Evolutionary conservation across 2,329 filamentous ascomycete genomes (phyloP), one percentile per base, ranked within the genome.

Genomic region (Elsinoe arachidis): DNA sequence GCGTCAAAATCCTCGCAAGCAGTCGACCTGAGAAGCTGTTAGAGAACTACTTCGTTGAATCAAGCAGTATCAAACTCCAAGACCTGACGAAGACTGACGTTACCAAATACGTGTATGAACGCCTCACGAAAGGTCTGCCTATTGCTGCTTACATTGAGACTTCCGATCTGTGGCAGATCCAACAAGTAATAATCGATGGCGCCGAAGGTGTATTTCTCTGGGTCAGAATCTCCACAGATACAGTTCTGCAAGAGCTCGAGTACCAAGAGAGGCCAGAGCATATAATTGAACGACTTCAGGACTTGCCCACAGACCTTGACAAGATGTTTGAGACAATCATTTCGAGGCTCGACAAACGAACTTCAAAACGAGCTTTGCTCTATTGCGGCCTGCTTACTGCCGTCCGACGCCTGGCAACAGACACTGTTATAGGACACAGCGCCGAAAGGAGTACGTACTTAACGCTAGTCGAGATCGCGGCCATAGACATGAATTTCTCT

Each of bases 131-230:
- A 2, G 44, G 15, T 19, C 49, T 30, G 15, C 12, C 35, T 4
- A 2, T 3, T 3, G 23, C 34, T 3, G 3, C 15, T 2, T 43
- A 38, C 26, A 11, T 39, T 9, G 17, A 23, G 17, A 14, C 3
- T 7, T n/a, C 2, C 6, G n/a, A n/a, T 14, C 10, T 38, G 5
- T 2, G 15, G n/a, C 4, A 7, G 2, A 23, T 41, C 1, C 6
- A 5, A 10, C 2, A 30, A 2, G 7, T 2, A 2, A 30, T 41
- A 2, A 34, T n/a, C 9, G 5, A 41, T n/a, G 3, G 4, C 3
- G 17, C 52, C 2, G 37, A 55, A 12, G 52, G 52, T 3, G 37
- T 55, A 10, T 55, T 55, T 23, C 52, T 55, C 9, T 55, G 52
- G 52, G 52, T 43, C 10, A 55, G 41, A 19, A 14, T 55, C n/a